Evolutionary conservation across 257 asterid species (phyloP), one percentile per base, ranked within the genome.

Genomic region (Eucommia ulmoides): DNA sequence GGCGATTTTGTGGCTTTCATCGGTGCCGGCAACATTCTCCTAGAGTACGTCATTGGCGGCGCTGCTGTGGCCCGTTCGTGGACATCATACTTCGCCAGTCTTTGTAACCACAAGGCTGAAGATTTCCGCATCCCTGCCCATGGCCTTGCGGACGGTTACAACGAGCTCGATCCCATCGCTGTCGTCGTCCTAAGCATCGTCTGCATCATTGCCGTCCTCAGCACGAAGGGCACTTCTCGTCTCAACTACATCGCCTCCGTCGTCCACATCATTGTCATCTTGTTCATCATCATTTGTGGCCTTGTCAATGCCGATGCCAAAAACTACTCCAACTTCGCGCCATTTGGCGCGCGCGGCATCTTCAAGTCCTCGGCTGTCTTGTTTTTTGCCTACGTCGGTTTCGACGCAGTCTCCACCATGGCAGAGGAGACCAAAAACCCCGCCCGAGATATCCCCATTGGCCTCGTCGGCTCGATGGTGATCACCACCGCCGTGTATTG

Each of bases 371-470:
- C 87, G 3, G 82, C 87, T 0, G 78, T 75, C 0, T 53, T 78
- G 16, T 78, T 71, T 71, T 78, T 78, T 18, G 82, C 86, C 15
- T 78, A 71, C 45, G 68, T 74, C 0, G 86, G 86, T 0, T 78
- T 78, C 50, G 86, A 78, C 19, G 86, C 86, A 0, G 80, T 78
- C n/a, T 61, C 87, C 38, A 78, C 87, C 24, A 63, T 78, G 80
- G 87, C 87, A 0, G 87, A 78, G 60, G 87, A 78, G 22, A 72
- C 87, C 2, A 72, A 72, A 41, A 69, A 78, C 16, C 87, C 83
- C 0, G 74, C 54, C 41, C 23, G 65, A 10, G 87, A 78, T 23
- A 72, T 78, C 53, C 87, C 87, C 12, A 66, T 78, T 2, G 87
- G 87, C 20, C 76, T 78, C 2, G 80, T 78, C 0, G 83, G 87